These are phyloP conservation scores for Torulaspora franciscae DNA, from an alignment of 805 yeast genomes.

Conservation along the genomic window DNA sequence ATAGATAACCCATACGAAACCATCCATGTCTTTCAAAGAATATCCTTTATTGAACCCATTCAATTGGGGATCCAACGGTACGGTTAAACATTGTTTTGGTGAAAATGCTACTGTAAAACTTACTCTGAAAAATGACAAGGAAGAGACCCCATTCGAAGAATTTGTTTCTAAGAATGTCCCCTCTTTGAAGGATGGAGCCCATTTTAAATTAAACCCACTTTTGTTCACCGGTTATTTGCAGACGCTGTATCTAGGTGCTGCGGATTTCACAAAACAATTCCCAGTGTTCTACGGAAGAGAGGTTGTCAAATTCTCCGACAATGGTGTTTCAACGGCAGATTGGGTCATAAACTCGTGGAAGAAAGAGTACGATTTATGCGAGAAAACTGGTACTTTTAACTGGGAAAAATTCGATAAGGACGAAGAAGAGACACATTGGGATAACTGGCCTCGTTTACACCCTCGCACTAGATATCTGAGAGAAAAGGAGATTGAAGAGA, in stretches of 20 bases:
- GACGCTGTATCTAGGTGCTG: conserved; percentile 61
- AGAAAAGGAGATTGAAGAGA: conserved; percentile 39
- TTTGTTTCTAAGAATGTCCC: conserved; percentile 38
- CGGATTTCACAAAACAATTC: conserved; percentile 48
- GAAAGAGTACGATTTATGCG: conserved; percentile 17
- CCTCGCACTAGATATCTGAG: conserved; percentile 63
- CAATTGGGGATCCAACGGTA: conserved; percentile 36
- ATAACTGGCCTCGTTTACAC: conserved; percentile 55
- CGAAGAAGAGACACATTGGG: conserved; percentile 43
- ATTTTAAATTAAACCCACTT: conserved; percentile 56
- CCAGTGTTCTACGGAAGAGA: conserved; percentile 71
- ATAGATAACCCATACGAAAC: neutral
- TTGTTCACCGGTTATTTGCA: conserved; percentile 72
- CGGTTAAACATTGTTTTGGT: conserved; percentile 28
- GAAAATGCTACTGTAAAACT: conserved; percentile 24
- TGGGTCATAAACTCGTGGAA: conserved; percentile 43
- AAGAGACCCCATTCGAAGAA: conserved; percentile 18
- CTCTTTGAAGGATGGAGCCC: conserved; percentile 43
- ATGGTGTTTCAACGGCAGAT: conserved; percentile 72
- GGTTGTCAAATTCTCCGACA: conserved; percentile 53
- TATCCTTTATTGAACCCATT: conserved; percentile 29
- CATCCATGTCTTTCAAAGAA: conserved; percentile 5
- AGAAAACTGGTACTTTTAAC: conserved; percentile 18
- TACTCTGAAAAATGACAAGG: conserved; percentile 19
- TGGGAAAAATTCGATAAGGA: conserved; percentile 31